Evolutionary conservation across 441 rosid genomes (phyloP).

Genomic region (Adansonia grandidieri): DNA sequence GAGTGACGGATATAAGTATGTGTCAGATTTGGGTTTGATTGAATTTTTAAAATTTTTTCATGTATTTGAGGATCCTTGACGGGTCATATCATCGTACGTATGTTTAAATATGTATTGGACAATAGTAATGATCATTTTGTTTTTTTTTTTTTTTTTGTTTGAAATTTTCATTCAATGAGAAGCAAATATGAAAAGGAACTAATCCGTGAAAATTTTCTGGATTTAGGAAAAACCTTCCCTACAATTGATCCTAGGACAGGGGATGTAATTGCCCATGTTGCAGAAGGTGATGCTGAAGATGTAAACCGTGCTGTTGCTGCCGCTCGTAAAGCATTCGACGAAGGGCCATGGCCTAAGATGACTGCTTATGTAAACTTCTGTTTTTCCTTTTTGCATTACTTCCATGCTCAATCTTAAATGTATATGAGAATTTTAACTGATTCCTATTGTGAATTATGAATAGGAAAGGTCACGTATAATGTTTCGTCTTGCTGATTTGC

Average conservation of each 20-base stretch:
- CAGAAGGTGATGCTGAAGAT: conserved; percentile 71
- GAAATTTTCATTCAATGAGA: background rate
- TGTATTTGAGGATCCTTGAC: no score
- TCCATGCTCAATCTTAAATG: background rate
- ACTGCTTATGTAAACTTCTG: conserved; percentile 50
- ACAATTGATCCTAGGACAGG: conserved; percentile 59
- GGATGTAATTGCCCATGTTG: conserved; percentile 58
- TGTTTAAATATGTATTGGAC: no score
- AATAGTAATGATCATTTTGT: background rate
- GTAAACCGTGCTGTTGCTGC: conserved; percentile 61
- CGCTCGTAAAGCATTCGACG: conserved; percentile 71
- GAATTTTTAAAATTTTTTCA: no score
- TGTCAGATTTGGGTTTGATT: no score
- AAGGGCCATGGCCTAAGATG: conserved; percentile 78
- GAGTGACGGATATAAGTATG: background rate
- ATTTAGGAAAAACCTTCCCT: conserved; percentile 63
- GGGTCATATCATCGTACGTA: no score
- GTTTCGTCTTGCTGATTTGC: conserved; percentile 46
- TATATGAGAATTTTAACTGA: background rate
- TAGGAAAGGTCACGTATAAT: conserved; percentile 47
- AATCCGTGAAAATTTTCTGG: background rate
- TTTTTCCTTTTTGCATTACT: background rate
- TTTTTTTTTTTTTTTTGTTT: no score
- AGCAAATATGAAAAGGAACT: conserved; percentile 9
- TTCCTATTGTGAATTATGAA: background rate